Conservation (phyloP, 176 grass and related monocot species). For the Oryza rufipogon region DNA sequence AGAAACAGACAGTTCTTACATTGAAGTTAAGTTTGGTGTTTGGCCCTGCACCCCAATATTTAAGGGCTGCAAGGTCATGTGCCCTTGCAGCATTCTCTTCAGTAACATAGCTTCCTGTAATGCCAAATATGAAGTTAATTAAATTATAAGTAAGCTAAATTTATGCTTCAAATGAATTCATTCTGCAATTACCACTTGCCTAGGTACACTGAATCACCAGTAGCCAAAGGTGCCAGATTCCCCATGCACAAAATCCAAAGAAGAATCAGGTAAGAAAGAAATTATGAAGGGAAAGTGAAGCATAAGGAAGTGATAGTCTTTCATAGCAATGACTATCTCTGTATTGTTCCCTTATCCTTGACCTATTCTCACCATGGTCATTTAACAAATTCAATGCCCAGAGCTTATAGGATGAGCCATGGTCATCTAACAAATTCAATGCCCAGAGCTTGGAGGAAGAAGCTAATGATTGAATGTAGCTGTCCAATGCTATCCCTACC, state of each 20-base stretch:
- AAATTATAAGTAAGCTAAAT: constrained; percentile 25
- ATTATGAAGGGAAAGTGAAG: not conserved
- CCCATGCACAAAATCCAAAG: constrained; percentile 41
- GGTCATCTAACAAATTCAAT: not conserved
- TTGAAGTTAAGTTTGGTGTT: constrained; percentile 85
- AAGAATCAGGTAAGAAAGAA: constrained; percentile 27
- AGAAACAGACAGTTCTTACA: constrained; percentile 51
- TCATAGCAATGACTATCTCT: not conserved
- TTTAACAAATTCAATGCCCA: not conserved
- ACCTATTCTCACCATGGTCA: not conserved
- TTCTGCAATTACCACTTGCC: constrained; percentile 46
- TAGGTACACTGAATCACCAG: constrained; percentile 76
- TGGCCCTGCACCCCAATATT: constrained; percentile 78
- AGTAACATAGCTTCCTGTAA: constrained; percentile 89
- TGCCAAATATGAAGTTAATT: constrained; percentile 29
- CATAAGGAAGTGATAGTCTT: not conserved
- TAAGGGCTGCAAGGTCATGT: constrained; percentile 94
- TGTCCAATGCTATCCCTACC: constrained; percentile 3
- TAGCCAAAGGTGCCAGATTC: constrained; percentile 17
- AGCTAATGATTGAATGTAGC: not conserved
- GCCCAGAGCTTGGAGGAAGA: not conserved
- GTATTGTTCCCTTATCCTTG: not conserved
- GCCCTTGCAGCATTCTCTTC: constrained; percentile 94
- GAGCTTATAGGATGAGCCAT: not conserved
- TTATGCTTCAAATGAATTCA: constrained; percentile 30